phyloP scores from a whole-genome alignment of 2,329 filamentous ascomycete species.

The Scedosporium boydii region DNA sequence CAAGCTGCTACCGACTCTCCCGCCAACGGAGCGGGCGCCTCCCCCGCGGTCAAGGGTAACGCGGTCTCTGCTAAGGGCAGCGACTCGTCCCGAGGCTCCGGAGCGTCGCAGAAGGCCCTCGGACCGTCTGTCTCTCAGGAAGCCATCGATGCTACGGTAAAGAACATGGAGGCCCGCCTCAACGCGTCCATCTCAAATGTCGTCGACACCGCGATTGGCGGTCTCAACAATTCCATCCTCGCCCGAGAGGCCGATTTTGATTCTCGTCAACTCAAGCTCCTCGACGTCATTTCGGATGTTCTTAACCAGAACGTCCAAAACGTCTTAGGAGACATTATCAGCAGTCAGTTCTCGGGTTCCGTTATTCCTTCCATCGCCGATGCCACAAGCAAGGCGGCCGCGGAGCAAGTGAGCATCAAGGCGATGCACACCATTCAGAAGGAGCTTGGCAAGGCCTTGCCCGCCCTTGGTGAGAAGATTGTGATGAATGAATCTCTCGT shows the following conservation, averaged over 20 bases:
- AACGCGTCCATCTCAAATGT: slow-evolving; percentile 38
- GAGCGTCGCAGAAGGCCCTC: slow-evolving; percentile 11
- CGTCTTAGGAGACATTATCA: slow-evolving; percentile 67
- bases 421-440: slow-evolving; percentile 56
- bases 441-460: slow-evolving; percentile 64
- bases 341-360: slow-evolving; percentile 62
- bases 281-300: slow-evolving; percentile 50
- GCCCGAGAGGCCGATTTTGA: slow-evolving; percentile 42
- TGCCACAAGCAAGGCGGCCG: slow-evolving; percentile 57
- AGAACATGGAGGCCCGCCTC: slow-evolving; percentile 42
- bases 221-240: slow-evolving; percentile 54
- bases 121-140: slow-evolving; percentile 28
- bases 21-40: slow-evolving; percentile 26
- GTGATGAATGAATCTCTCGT: slow-evolving; percentile 3
- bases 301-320: slow-evolving; percentile 57
- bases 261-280: slow-evolving; percentile 41
- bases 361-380: slow-evolving; percentile 68
- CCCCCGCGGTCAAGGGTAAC: slow-evolving; percentile 21
- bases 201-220: slow-evolving; percentile 43
- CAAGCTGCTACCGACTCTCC: slow-evolving; percentile 29
- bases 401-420: slow-evolving; percentile 63
- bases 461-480: slow-evolving; percentile 40
- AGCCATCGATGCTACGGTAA: slow-evolving; percentile 43
- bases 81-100: slow-evolving; percentile 7
- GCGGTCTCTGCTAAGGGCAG: slow-evolving; percentile 20